Evolutionary conservation across 1,284 basidiomycete species (phyloP), one percentile per base, ranked within the genome.

Genomic region (Rhodotorula sp.): DNA sequence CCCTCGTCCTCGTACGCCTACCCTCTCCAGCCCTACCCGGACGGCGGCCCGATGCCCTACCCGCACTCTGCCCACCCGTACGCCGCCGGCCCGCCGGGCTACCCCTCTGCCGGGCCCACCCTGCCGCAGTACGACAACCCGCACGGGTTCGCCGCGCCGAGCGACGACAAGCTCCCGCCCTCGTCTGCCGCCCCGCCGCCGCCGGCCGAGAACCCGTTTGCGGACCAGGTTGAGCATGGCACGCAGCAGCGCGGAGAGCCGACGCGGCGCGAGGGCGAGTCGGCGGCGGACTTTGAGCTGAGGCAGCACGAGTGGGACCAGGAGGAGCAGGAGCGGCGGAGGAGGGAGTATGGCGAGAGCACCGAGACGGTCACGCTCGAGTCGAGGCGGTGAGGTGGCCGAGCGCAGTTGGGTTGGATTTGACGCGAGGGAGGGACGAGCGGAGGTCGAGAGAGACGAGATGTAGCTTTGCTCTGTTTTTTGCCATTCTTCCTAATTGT

Each of bases 321-420:
- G 42, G 55, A 53, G 25, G 66, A 41, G 13, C 13, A 46, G 42
- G 61, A 67, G 21, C 45, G 55, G 64, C 56, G 60, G 42, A 27
- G 46, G 48, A 4, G 45, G 9, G 45, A 19, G 50, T 61, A 53
- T 7, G 64, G 45, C 3, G 70, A 70, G 57, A 66, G 62, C 21
- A 72, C 73, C 2, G 73, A 74, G 58, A 74, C 73, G 68, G 68
- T 74, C 41, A 72, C 70, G 46, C 54, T 74, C n/a, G 73, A 66
- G 49, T 54, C 60, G 55, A 34, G 42, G 42, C 45, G 42, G 55
- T 34, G 34, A 34, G 34, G 34, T 34, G 2, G 34, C 34, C 5
- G 34, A 34, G 34, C 34, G 34, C 34, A 5, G 5, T 5, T 34
- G 34, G 34, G 34, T 34, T 5, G 34, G 34, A 34, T 3, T 5